phyloP scores from a whole-genome alignment of 768 basidiomycete species.

The Amanita thiersii region DNA sequence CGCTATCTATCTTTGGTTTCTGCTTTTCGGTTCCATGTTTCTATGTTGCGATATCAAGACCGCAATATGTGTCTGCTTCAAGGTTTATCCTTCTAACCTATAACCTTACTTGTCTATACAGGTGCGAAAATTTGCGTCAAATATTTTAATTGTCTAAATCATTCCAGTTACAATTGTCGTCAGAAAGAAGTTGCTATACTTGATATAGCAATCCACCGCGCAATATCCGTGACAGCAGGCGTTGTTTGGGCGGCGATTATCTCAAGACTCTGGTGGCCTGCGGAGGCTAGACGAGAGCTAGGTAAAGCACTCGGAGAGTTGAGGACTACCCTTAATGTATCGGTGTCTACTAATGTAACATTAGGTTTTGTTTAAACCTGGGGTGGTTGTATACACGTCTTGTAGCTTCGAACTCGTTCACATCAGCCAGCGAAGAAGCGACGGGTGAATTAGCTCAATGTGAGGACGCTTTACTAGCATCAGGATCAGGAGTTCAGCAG shows the following conservation, averaged over 20 bases:
- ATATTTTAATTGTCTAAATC: slow-evolving; percentile 1
- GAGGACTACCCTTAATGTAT: slow-evolving; percentile 11
- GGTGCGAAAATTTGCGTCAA: slow-evolving; percentile 29
- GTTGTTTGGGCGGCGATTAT: slow-evolving; percentile 87
- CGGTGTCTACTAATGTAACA: neutral
- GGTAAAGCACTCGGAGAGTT: slow-evolving; percentile 83
- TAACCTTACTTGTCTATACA: slow-evolving; percentile 76
- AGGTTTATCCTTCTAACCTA: slow-evolving; percentile 83
- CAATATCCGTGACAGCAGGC: slow-evolving; percentile 73
- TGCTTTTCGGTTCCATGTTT: slow-evolving; percentile 92
- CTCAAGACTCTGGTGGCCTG: slow-evolving; percentile 92
- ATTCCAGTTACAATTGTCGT: slow-evolving; percentile 69
- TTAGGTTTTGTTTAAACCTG: slow-evolving; percentile 85
- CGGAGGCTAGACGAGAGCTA: slow-evolving; percentile 85
- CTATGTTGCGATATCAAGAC: slow-evolving; percentile 77
- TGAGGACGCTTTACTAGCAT: slow-evolving; percentile 20
- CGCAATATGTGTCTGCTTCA: slow-evolving; percentile 65
- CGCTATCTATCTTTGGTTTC: slow-evolving; percentile 80
- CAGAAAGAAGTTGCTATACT: slow-evolving; percentile 51
- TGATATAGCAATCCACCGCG: slow-evolving; percentile 70
- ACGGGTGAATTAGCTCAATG: slow-evolving; percentile 16
- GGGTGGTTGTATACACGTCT: slow-evolving; percentile 93
- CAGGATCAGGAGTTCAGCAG: slow-evolving; percentile 26
- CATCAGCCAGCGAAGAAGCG: slow-evolving; percentile 26
- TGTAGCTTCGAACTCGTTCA: slow-evolving; percentile 79